Conservation (phyloP, 1,139 yeast genomes). For the Ashbya aceris region DNA sequence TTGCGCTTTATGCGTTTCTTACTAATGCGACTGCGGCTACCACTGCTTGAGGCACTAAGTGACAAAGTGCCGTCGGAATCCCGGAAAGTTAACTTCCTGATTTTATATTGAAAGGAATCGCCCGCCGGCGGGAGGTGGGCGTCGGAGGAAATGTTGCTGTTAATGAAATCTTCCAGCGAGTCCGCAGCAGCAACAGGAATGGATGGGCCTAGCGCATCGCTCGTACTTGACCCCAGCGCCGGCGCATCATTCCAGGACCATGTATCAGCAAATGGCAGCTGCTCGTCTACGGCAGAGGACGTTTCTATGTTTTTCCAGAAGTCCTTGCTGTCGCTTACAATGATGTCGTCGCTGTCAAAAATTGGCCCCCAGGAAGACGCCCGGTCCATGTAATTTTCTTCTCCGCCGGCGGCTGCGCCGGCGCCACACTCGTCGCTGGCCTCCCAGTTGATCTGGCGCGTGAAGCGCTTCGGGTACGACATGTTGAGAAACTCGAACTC, state of each 20-base stretch:
- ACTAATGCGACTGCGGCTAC: conserved; percentile 7
- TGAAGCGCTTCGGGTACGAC: conserved; percentile 18
- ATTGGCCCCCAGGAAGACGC: conserved; percentile 4
- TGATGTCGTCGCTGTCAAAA: conserved; percentile 9
- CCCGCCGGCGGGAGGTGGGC: conserved; percentile 4
- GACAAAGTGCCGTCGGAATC: conserved; percentile 27
- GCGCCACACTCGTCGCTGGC: background rate
- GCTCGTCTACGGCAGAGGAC: background rate
- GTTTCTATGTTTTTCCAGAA: conserved; percentile 24
- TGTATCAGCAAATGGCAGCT: background rate
- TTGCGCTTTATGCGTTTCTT: conserved; percentile 15
- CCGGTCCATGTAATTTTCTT: background rate
- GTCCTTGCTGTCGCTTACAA: conserved; percentile 17
- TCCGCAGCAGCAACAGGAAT: background rate
- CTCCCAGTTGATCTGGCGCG: conserved; percentile 5
- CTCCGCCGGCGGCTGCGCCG: background rate
- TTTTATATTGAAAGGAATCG: conserved; percentile 14
- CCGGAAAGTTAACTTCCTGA: conserved; percentile 22
- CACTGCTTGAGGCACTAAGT: conserved; percentile 17
- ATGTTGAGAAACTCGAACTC: conserved; percentile 16
- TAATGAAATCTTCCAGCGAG: conserved; percentile 11
- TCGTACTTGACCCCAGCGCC: background rate
- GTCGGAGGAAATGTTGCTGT: conserved; percentile 9
- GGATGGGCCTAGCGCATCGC: background rate
- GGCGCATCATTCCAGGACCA: conserved; percentile 2